Percentiles rank a stretch among this genome's conserved stretches.
Evolutionary conservation across 1,284 basidiomycete genomes (phyloP).

Genomic region (Trichosporon sp.): DNA sequence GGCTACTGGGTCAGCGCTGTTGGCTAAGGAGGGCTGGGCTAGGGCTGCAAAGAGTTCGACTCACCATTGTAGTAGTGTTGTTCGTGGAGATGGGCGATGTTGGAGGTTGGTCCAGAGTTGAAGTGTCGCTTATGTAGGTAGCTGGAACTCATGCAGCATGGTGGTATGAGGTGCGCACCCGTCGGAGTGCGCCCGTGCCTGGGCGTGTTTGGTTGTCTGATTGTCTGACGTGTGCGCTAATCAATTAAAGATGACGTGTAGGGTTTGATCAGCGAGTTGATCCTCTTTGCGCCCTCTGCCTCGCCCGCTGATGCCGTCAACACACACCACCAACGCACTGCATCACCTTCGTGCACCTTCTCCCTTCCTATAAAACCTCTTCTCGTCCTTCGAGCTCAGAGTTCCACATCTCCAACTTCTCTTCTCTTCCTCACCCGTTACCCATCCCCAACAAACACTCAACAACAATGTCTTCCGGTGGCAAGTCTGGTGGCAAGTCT

Average conservation of each 20-base stretch:
- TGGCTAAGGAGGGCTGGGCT: no score
- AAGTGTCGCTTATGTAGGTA: no score
- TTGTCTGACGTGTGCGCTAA: no score
- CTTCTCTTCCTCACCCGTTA: constrained; percentile 21
- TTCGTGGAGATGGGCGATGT: no score
- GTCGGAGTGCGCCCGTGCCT: no score
- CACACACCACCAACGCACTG: background rate
- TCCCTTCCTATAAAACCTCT: background rate
- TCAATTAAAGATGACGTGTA: no score
- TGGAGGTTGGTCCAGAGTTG: no score
- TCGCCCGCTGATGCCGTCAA: no score
- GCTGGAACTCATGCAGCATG: no score
- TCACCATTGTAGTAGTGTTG: constrained; percentile 33
- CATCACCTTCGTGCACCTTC: background rate
- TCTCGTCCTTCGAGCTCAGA: background rate
- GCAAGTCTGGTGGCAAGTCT: constrained; percentile 52
- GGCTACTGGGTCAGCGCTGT: constrained; percentile 32
- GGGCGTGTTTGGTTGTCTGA: no score
- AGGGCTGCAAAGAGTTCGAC: constrained; percentile 57
- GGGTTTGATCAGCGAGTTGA: no score
- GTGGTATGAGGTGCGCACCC: no score
- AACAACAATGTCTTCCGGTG: constrained; percentile 55
- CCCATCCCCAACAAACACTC: constrained; percentile 24
- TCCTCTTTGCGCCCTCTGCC: background rate
- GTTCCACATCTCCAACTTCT: constrained; percentile 18